Conservation (phyloP, 768 basidiomycete species). For the Lactarius tabidus region DNA sequence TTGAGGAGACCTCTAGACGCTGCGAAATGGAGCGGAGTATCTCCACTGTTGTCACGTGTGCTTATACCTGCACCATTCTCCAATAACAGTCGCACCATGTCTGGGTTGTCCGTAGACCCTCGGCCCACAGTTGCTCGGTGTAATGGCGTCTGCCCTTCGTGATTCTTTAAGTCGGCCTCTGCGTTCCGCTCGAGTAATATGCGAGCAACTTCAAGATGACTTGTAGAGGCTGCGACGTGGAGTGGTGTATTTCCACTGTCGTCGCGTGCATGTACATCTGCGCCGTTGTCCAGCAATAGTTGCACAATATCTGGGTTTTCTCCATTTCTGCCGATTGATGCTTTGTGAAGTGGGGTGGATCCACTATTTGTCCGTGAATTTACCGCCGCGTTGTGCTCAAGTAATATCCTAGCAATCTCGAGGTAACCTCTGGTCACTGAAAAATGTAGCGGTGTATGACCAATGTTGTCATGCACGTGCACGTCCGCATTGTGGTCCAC, state of each 20-base stretch:
- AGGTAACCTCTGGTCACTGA: no score
- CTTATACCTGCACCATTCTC: background rate
- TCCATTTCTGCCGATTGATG: background rate
- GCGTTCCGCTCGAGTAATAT: background rate
- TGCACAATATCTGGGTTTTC: background rate
- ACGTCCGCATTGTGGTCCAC: no score
- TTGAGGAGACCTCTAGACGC: background rate
- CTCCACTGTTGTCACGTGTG: background rate
- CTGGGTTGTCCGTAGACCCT: accelerated
- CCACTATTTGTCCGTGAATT: background rate
- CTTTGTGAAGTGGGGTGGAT: background rate
- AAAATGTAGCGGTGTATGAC: background rate
- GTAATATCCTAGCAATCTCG: background rate
- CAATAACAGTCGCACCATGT: background rate
- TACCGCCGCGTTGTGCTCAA: background rate
- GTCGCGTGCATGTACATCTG: background rate
- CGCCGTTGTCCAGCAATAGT: background rate
- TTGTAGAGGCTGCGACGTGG: background rate
- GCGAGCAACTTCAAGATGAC: background rate
- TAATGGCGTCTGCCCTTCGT: background rate
- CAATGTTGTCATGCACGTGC: background rate
- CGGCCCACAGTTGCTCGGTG: no score
- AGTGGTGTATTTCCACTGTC: background rate
- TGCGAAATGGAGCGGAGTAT: background rate
- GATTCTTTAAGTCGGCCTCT: background rate